Base-by-base conservation (phyloP, 345 rosid genomes). In the Arabis alpina region DNA sequence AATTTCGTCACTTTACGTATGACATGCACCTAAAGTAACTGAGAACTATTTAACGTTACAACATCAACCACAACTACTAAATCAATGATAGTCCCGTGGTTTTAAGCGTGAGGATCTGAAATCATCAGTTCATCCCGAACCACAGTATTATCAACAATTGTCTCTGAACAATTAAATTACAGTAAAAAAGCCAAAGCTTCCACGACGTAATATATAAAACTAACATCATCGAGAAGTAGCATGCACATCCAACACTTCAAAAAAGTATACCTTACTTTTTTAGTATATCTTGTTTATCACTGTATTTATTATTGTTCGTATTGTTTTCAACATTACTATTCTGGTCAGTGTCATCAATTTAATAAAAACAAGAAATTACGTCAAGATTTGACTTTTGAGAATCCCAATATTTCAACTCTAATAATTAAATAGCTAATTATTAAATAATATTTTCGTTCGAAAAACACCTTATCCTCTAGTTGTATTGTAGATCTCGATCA, bases 361-460 rank as follows among this genome's bases (percentile, higher is more conserved):
- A 47, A 56, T 50, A 49, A 19, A 58, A 64, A 44, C 54, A 10
- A 45, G 39, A 10, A 37, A 49, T 4, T 6, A 59, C 56, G 51
- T 74, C 73, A 74, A 66, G 36, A 24, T 42, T 60, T 74, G 77
- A 74, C 77, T 66, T 73, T 55, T 24, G 66, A 24, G 61, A 58
- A 10, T 51, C 15, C 51, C 55, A 34, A 68, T 45, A 44, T 10
- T 53, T 67, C 56, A 74, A 60, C 34, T 51, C 12, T 0, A n/a
- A 6, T 53, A 43, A 6, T 54, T 28, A 54, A 66, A 66, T 48
- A 69, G 1, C 6, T 19, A 23, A 45, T 0, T 37, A 39, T 14
- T 6, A 36, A 51, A 25, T 37, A 61, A 25, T 43, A 30, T 41
- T 42, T 23, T 37, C 27, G 10, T 19, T 10, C 12, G 47, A 49